Evolutionary conservation across 1,284 basidiomycete species (phyloP).

Genomic region (Rhodofomes roseus): DNA sequence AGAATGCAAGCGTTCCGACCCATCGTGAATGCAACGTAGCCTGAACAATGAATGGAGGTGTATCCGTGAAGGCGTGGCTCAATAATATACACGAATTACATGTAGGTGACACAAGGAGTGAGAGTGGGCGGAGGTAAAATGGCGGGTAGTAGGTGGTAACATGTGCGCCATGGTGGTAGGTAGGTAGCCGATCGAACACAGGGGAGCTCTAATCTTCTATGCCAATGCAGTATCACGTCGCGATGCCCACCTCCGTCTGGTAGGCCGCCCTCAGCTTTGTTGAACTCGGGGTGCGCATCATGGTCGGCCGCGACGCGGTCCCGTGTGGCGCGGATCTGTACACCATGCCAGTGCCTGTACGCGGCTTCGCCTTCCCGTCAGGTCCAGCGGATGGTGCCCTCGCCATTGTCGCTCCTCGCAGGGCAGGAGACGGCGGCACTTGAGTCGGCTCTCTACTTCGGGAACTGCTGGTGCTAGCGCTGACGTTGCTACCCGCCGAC

Average conservation of each 20-base stretch:
- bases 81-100: conserved; percentile 4
- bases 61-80: conserved; percentile 4
- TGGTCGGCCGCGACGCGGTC: conserved; percentile 12
- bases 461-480: conserved; percentile 1
- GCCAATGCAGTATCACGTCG: conserved; percentile 7
- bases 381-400: conserved; percentile 13
- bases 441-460: background rate
- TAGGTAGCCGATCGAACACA: background rate
- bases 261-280: conserved; percentile 16
- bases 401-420: background rate
- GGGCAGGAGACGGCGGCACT: background rate
- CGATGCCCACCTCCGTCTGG: conserved; percentile 13
- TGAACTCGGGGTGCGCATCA: conserved; percentile 25
- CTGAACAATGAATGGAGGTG: background rate
- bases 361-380: conserved; percentile 36
- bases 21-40: background rate
- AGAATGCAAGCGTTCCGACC: background rate
- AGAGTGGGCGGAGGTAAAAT: background rate
- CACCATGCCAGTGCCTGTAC: conserved; percentile 68
- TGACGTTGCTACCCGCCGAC: conserved; percentile 6
- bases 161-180: background rate
- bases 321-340: conserved; percentile 36
- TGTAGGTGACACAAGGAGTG: conserved; percentile 3
- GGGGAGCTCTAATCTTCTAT: background rate
- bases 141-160: background rate